Evolutionary conservation across 192 early-diverging fungal genomes (phyloP), one percentile per base, ranked within the genome.

Genomic region (Anaeromyces robustus): DNA sequence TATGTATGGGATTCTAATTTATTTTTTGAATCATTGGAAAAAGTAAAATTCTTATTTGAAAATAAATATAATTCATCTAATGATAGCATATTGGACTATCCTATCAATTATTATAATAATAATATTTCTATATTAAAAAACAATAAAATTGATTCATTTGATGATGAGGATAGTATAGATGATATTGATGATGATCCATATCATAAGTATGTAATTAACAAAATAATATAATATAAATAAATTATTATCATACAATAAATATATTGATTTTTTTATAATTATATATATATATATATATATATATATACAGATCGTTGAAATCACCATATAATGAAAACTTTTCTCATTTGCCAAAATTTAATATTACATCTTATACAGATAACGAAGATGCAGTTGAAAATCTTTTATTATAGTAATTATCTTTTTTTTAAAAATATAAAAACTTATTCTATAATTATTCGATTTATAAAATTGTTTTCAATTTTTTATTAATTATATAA

Each of bases 1-100:
- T 96, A 94, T 85, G 86, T 88, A 5, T 96, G 95, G 95, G 94
- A 96, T 80, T 86, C 87, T 13, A 85, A 89, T 39, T 80, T 93
- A n/a, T 94, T 94, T 84, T 94, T 90, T 83, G 86, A 91, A 78
- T 79, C 17, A 22, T 80, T 88, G 29, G 81, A 80, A 4, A 87
- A 90, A 22, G 34, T 81, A 5, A 32, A 31, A 84, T 83, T 83
- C 77, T 77, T 82, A 78, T 82, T 84, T 30, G 29, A 87, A 29
- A 30, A 82, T 13, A 77, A 81, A 19, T 82, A 82, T 9, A 78
- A 79, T 79, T 77, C 81, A 41, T 30, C 5, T 68, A 26, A n/a
- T 22, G 52, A 68, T n/a, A 22, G 78, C 81, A 83, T 77, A 80
- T 80, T n/a, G 84, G 84, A 13, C 32, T 85, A n/a, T 77, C 81